These are phyloP conservation scores for Claviceps arundinis DNA, from an alignment of 2,329 filamentous ascomycete genomes.

Conservation along the genomic window DNA sequence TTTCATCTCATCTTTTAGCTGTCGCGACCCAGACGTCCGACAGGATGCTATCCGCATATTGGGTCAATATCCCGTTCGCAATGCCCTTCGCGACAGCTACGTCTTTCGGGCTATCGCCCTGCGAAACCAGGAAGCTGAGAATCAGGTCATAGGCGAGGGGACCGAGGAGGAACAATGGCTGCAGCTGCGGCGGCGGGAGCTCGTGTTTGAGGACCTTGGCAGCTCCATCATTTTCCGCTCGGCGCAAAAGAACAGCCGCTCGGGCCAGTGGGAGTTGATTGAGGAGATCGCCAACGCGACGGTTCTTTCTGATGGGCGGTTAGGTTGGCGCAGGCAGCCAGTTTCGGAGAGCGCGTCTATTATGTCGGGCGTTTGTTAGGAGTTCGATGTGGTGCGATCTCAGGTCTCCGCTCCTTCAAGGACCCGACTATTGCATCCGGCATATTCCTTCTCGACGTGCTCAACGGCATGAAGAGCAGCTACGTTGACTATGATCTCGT, in stretches of 20 bases:
- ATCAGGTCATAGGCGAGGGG: slow-evolving; percentile 18
- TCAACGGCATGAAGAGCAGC: slow-evolving; percentile 96
- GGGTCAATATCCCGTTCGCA: slow-evolving; percentile 26
- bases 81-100: slow-evolving; percentile 29
- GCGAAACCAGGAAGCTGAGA: slow-evolving; percentile 24
- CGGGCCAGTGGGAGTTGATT: slow-evolving; percentile 22
- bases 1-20: slow-evolving; percentile 27
- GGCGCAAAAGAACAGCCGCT: slow-evolving; percentile 16
- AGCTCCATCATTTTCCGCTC: slow-evolving; percentile 24
- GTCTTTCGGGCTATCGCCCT: slow-evolving; percentile 26
- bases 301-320: slow-evolving; percentile 16
- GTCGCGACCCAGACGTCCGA: slow-evolving; percentile 24
- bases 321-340: slow-evolving; percentile 23
- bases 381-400: not conserved
- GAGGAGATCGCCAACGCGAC: slow-evolving; percentile 23
- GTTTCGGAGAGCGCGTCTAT: slow-evolving; percentile 22
- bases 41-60: slow-evolving; percentile 28
- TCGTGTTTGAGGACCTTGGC: slow-evolving; percentile 25
- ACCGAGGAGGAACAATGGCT: slow-evolving; percentile 24
- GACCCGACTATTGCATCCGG: slow-evolving; percentile 72
- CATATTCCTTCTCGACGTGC: slow-evolving; percentile 82
- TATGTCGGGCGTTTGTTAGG: slow-evolving; percentile 15
- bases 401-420: slow-evolving; percentile 72
- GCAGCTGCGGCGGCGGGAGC: slow-evolving; percentile 22
- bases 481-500: slow-evolving; percentile 98